phyloP scores from a whole-genome alignment of 73 alveolate genomes.

The Paramecium primaurelia region DNA sequence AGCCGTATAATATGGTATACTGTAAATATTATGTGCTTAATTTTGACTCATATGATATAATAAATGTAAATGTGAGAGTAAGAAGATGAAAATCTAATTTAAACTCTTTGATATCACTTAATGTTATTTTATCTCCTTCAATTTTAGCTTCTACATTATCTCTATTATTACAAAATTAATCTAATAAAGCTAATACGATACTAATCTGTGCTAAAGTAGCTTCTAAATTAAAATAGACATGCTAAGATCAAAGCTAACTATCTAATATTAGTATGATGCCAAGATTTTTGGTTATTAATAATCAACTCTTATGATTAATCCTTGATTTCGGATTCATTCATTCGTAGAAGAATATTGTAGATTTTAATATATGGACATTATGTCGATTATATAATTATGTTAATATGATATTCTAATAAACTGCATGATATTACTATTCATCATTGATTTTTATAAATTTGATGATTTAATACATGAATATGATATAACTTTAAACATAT shows the following conservation, averaged over 20 bases:
- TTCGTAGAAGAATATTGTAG: not conserved
- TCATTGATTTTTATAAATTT: not conserved
- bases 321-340: not conserved
- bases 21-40: constrained; percentile 71
- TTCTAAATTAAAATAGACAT: constrained; percentile 61
- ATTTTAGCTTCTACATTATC: not conserved
- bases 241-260: constrained; percentile 51
- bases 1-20: constrained; percentile 49
- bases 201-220: constrained; percentile 63
- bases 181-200: constrained; percentile 56
- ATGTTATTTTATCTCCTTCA: constrained; percentile 70
- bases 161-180: constrained; percentile 54
- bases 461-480: not conserved
- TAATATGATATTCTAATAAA: not conserved
- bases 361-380: not conserved
- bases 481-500: not conserved
- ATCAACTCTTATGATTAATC: not conserved
- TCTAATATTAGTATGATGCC: constrained; percentile 48
- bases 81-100: constrained; percentile 73
- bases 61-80: too few relatives aligned
- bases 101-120: constrained; percentile 75
- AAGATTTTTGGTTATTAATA: not conserved
- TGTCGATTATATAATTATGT: not conserved
- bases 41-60: not conserved
- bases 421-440: not conserved